Evolutionary conservation across 228 moss, liverwort and hornwort species (phyloP), one percentile per base, ranked within the genome.

Genomic region (Sphagnum fallax): DNA sequence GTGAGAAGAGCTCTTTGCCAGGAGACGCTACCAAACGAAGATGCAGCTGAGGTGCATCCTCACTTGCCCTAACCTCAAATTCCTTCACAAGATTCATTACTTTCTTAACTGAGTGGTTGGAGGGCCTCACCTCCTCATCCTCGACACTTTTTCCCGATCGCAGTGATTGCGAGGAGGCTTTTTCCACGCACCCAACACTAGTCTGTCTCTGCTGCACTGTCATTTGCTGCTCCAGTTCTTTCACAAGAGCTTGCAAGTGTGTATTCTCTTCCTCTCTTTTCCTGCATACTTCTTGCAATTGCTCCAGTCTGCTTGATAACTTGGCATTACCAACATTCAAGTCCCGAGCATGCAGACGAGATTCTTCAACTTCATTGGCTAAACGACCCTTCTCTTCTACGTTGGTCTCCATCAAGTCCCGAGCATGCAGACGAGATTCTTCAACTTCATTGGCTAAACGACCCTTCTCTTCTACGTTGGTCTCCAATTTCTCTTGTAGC

Each of bases 41-140:
- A 73, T 66, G 62, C 66, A 71, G 80, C 53, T 82, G 66, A 47
- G 59, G 76, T 57, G 71, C 70, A 59, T 75, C 77, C 66, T 77
- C 72, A 70, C 64, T 78, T 60, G 53, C 75, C 76, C 75, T 86
- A 62, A 69, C 74, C 75, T 81, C 78, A 71, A 89, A 89, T 47
- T 78, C 80, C 76, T 76, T 70, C 62, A 84, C 76, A 53, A 87
- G 72, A 59, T 84, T 82, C 68, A 61, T 74, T 63, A 88, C 88
- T 47, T 76, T 68, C 63, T 73, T 80, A 72, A 80, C 69, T 65
- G 81, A 76, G 74, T 71, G 71, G 72, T 75, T 77, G 76, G 68
- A 78, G 64, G 78, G 72, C 69, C 77, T 79, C 53, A 63, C 71
- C 71, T 69, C 74, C 76, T 76, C 73, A 10, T 71, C 72, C 55